phyloP scores from a whole-genome alignment of 2,329 filamentous ascomycete species.

The Colletotrichum viniferum region DNA sequence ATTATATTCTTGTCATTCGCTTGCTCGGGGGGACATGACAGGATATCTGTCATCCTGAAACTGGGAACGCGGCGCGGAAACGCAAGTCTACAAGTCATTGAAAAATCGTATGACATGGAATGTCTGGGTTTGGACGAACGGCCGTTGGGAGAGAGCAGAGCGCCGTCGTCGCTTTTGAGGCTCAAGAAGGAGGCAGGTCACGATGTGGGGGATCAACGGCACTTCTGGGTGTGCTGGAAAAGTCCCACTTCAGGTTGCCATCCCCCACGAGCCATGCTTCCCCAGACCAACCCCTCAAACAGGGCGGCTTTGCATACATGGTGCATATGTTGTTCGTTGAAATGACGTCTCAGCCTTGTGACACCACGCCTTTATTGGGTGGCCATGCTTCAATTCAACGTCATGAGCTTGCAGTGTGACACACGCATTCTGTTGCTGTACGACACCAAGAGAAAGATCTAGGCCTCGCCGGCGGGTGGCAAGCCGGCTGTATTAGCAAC shows the following conservation, averaged over 20 bases:
- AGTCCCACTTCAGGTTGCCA: constrained; percentile 14
- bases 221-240: constrained; percentile 7
- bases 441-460: background rate
- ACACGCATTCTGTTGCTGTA: background rate
- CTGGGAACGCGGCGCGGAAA: background rate
- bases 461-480: background rate
- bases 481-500: background rate
- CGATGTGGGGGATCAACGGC: constrained; percentile 21
- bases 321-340: constrained; percentile 22
- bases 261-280: constrained; percentile 20
- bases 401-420: background rate
- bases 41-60: background rate
- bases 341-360: constrained; percentile 32
- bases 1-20: background rate
- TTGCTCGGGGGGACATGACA: background rate
- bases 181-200: constrained; percentile 5
- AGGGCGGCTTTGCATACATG: constrained; percentile 23
- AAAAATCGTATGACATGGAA: background rate
- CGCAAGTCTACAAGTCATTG: background rate
- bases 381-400: background rate
- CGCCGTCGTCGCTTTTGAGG: constrained; percentile 11
- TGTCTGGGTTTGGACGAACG: background rate
- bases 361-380: constrained; percentile 15
- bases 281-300: constrained; percentile 14
- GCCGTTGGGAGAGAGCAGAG: background rate